Percentiles rank a stretch among this genome's conserved stretches.
Evolutionary conservation across 345 rosid species (phyloP).

Genomic region (Kandelia obovata): DNA sequence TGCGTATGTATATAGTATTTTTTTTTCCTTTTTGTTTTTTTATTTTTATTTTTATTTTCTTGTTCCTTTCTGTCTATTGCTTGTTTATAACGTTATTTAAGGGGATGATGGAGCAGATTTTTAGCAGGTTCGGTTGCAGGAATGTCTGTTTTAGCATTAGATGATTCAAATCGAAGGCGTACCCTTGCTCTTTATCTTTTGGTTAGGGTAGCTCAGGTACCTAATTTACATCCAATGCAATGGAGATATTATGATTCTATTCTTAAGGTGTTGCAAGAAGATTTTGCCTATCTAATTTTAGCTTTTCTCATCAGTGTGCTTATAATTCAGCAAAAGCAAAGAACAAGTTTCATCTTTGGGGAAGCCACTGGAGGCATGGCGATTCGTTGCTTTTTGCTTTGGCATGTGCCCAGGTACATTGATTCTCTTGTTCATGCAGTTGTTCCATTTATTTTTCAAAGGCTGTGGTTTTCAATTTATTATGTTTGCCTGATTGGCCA

Average conservation of each 20-base stretch:
- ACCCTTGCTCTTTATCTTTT: constrained; percentile 92
- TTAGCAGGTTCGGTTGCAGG: constrained; percentile 99
- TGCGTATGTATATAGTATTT: constrained; percentile 48
- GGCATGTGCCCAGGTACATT: constrained; percentile 86
- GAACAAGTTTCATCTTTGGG: constrained; percentile 97
- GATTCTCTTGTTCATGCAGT: not conserved
- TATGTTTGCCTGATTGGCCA: too few relatives aligned
- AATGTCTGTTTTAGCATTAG: constrained; percentile 88
- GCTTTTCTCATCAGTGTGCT: constrained; percentile 47
- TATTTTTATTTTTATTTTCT: not conserved
- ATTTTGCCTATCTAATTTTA: not conserved
- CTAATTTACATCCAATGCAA: not conserved
- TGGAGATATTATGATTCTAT: too few relatives aligned
- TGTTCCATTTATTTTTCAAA: too few relatives aligned
- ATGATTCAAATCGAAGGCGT: constrained; percentile 88
- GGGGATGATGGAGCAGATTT: constrained; percentile 90
- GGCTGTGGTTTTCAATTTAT: too few relatives aligned
- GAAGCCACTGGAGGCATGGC: constrained; percentile 98
- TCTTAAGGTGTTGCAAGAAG: too few relatives aligned
- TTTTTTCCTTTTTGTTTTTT: not conserved
- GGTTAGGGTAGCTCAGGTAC: constrained; percentile 91
- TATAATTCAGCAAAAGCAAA: constrained; percentile 96
- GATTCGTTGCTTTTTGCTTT: constrained; percentile 86
- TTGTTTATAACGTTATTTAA: constrained; percentile 55
- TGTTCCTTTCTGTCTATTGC: constrained; percentile 28